Evolutionary conservation across 2,329 filamentous ascomycete species (phyloP).

Genomic region (Botrytis byssoidea): DNA sequence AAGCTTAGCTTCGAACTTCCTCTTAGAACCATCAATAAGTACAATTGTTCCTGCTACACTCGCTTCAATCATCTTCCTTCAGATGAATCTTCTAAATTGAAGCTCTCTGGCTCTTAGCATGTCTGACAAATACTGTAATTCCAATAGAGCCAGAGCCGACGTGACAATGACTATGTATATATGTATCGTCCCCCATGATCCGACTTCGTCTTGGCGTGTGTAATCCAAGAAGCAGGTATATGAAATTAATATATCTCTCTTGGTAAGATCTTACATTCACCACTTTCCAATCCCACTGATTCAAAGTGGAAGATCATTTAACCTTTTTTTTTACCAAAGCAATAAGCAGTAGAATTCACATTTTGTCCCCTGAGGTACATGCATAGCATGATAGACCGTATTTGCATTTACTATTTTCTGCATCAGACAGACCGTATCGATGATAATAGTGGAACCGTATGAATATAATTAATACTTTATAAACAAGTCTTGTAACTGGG

Average conservation of each 20-base stretch:
- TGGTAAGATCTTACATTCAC: not conserved
- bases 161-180: not conserved
- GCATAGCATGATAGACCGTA: not conserved
- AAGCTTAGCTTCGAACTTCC: no score
- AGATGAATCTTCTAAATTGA: not conserved
- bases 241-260: not conserved
- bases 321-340: not conserved
- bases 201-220: not conserved
- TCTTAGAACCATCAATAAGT: no score
- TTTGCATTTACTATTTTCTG: not conserved
- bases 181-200: not conserved
- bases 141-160: not conserved
- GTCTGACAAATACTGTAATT: not conserved
- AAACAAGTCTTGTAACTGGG: not conserved
- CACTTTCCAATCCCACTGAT: not conserved
- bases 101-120: not conserved
- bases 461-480: fast-evolving
- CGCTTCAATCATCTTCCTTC: not conserved
- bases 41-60: no score
- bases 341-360: not conserved
- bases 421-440: not conserved
- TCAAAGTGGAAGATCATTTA: not conserved
- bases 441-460: not conserved
- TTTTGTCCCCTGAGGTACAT: not conserved
- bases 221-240: not conserved